phyloP scores from a whole-genome alignment of 176 grass and related monocot genomes.

The Oryza glumipatula region DNA sequence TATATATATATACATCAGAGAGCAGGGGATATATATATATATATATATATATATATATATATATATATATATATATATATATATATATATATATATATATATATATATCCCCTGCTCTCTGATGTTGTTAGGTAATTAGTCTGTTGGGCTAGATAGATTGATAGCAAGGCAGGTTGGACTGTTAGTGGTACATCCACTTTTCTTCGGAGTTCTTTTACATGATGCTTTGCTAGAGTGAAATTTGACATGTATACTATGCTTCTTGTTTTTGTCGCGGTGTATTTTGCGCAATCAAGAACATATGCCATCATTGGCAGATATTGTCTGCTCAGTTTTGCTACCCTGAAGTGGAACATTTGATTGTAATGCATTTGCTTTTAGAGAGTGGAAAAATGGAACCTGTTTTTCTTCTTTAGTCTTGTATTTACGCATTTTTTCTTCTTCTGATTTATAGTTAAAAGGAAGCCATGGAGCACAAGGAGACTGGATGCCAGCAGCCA shows the following conservation, averaged over 20 bases:
- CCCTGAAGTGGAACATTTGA: background rate
- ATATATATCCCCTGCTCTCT: background rate
- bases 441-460: conserved; percentile 49
- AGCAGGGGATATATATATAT: conserved; percentile 49
- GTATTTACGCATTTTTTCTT: background rate
- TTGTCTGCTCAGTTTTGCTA: background rate
- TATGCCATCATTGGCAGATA: background rate
- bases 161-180: conserved; percentile 27
- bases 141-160: conserved; percentile 29
- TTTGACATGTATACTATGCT: background rate
- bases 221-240: conserved; percentile 27
- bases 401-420: background rate
- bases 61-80: conserved; percentile 47
- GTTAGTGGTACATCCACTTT: conserved; percentile 5
- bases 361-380: background rate
- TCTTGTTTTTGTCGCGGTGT: background rate
- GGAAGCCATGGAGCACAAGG: conserved; percentile 83
- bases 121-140: conserved; percentile 39
- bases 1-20: too few relatives aligned
- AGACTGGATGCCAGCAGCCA: conserved; percentile 78
- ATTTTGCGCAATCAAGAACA: background rate
- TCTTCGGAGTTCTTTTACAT: conserved; percentile 1
- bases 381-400: background rate
- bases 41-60: conserved; percentile 41
- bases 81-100: conserved; percentile 41